A percentile compares a stretch with the other conserved stretches of the same genome.
These are phyloP conservation scores for Picea mariana DNA, from an alignment of 83 land plant genomes.

Conservation along the genomic window DNA sequence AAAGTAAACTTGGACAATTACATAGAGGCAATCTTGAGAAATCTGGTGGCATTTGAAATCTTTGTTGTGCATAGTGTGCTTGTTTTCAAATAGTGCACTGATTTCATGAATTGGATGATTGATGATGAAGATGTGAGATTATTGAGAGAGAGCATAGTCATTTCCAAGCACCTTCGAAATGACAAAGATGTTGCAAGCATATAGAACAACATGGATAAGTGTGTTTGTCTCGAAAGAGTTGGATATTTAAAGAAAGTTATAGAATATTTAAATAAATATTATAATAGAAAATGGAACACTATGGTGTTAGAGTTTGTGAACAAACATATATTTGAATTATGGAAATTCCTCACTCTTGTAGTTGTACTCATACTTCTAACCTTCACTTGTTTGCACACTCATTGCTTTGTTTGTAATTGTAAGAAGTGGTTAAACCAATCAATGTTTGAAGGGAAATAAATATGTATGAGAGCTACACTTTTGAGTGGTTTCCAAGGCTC, in stretches of 20 bases:
- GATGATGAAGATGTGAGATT: slow-evolving; percentile 40
- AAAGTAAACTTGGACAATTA: slow-evolving; percentile 16
- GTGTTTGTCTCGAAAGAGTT: slow-evolving; percentile 39
- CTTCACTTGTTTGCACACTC: too few relatives aligned
- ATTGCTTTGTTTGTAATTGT: too few relatives aligned
- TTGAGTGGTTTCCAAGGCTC: too few relatives aligned
- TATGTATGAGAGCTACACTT: too few relatives aligned
- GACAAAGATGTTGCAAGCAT: slow-evolving; percentile 35
- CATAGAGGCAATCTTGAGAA: slow-evolving; percentile 18
- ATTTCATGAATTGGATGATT: slow-evolving; percentile 54
- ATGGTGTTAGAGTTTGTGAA: slow-evolving; percentile 24
- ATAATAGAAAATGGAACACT: slow-evolving; percentile 26
- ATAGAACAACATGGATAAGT: slow-evolving; percentile 57
- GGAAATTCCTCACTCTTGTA: too few relatives aligned
- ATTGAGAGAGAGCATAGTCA: slow-evolving; percentile 24
- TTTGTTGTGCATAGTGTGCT: slow-evolving; percentile 12
- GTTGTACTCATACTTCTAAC: too few relatives aligned
- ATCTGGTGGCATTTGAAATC: slow-evolving; percentile 28
- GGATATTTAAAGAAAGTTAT: slow-evolving; percentile 30
- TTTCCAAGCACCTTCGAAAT: slow-evolving; percentile 29
- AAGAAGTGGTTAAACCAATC: too few relatives aligned
- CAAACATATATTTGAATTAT: too few relatives aligned
- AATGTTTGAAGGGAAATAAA: too few relatives aligned
- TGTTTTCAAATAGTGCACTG: slow-evolving; percentile 28
- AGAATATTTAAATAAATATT: slow-evolving; percentile 39